Evolutionary conservation across 2,329 filamentous ascomycete species (phyloP).

Genomic region (Torrubiella hemipterigena): DNA sequence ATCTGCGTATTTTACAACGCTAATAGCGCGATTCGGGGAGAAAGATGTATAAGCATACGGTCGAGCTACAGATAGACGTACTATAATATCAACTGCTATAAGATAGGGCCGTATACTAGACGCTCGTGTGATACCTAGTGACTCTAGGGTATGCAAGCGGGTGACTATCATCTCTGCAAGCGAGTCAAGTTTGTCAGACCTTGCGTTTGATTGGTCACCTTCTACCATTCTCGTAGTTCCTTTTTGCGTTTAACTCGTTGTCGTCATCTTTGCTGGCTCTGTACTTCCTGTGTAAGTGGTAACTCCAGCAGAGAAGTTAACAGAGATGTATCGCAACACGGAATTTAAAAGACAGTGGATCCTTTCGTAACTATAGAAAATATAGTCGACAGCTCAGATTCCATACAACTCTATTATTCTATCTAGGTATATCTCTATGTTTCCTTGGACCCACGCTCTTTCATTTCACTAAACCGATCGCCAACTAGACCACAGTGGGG

Average conservation of each 20-base stretch:
- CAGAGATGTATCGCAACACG: neutral
- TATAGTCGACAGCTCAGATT: no score
- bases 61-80: neutral
- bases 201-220: conserved; percentile 38
- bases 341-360: neutral
- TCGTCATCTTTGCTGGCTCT: conserved; percentile 42
- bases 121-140: no score
- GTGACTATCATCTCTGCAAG: neutral
- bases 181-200: neutral
- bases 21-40: neutral
- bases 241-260: conserved; percentile 44
- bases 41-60: neutral
- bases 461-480: conserved; percentile 51
- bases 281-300: conserved; percentile 53
- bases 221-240: conserved; percentile 45
- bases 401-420: neutral
- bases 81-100: neutral
- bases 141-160: no score
- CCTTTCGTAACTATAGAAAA: no score
- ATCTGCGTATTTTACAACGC: neutral
- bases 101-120: no score
- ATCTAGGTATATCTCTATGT: neutral
- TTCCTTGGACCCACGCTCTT: conserved; percentile 19
- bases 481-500: conserved; percentile 47
- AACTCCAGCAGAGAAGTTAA: conserved; percentile 43